Evolutionary conservation across 371 early-diverging fungal genomes (phyloP), one percentile per base, ranked within the genome.

Genomic region (Chytridium lagenaria): DNA sequence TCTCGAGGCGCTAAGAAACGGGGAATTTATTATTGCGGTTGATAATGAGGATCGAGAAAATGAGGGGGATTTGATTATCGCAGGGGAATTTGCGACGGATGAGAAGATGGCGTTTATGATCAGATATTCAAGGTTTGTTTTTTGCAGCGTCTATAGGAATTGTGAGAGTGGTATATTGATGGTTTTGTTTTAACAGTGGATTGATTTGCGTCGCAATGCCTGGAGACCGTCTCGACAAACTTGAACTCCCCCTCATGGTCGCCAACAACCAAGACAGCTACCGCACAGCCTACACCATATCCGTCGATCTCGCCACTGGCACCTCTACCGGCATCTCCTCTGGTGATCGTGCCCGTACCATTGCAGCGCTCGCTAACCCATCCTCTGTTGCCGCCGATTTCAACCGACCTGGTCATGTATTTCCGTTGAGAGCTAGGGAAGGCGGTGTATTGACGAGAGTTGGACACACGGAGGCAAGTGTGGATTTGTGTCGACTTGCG

Each of bases 1-100:
- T 19, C 76, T 94, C 33, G 88, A 87, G 49, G 93, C 90, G 50
- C 86, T 93, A 71, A 86, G 75, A 52, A 63, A 63, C n/a, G 95
- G 96, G 67, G 88, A 95, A 74, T 92, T 95, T 76, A 86, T 98
- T 28, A 85, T 98, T 59, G 98, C 93, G 0, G 93, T 96, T 80
- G 98, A 98, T 83, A 92, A 96, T 79, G 96, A 96, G 75, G 97
- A 95, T 77, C 91, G 98, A 7, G 98, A 98, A 84, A 98, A 98
- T 77, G 98, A 98, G 78, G 98, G 98, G 64, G 98, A 98, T 76
- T 81, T 98, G 69, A 93, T 98, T 73, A 91, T 97, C 68, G 95
- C 98, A 0, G 97, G 93, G 22, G 90, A 96, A 79, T 89, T 90
- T 74, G 80, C 92, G 22, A 96, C 96, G 12, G 90, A 93, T 0